phyloP scores from a whole-genome alignment of 257 asterid genomes.

The Scutellaria baicalensis region DNA sequence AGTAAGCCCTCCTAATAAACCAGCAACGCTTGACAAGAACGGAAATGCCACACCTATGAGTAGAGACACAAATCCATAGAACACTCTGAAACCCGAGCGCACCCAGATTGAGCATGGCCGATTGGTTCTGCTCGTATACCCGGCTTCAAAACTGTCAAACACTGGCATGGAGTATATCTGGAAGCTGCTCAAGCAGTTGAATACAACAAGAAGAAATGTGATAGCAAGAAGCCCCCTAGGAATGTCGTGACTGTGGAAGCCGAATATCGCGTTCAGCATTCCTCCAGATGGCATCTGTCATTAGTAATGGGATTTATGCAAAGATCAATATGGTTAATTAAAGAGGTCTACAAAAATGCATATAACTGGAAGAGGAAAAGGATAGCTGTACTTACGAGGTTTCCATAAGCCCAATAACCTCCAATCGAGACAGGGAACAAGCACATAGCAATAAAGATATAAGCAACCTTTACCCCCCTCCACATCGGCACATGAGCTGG shows the following conservation, averaged over 20 bases:
- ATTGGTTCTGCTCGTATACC: constrained; percentile 84
- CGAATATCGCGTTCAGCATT: constrained; percentile 67
- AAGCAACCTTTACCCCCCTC: constrained; percentile 96
- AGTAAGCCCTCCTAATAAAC: constrained; percentile 88
- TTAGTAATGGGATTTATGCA: no score
- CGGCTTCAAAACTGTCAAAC: constrained; percentile 92
- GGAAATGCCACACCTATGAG: constrained; percentile 95
- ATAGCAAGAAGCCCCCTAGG: constrained; percentile 74
- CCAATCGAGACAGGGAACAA: constrained; percentile 91
- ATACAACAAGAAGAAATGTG: constrained; percentile 90
- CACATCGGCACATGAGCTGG: constrained; percentile 97
- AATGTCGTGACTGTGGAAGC: constrained; percentile 76
- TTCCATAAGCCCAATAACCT: constrained; percentile 98
- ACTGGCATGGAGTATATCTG: constrained; percentile 98
- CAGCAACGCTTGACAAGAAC: constrained; percentile 90
- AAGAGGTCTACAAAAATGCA: no score
- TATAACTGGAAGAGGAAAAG: background rate
- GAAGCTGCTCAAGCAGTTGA: constrained; percentile 97
- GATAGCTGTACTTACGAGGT: constrained; percentile 55
- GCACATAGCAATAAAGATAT: constrained; percentile 77
- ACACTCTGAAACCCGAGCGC: constrained; percentile 86
- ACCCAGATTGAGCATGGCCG: constrained; percentile 97
- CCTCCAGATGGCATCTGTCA: constrained; percentile 94
- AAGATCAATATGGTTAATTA: no score
- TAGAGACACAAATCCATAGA: constrained; percentile 70